These are phyloP conservation scores for Podochytrium sp. DNA, from an alignment of 192 early-diverging fungal species.

Conservation along the genomic window DNA sequence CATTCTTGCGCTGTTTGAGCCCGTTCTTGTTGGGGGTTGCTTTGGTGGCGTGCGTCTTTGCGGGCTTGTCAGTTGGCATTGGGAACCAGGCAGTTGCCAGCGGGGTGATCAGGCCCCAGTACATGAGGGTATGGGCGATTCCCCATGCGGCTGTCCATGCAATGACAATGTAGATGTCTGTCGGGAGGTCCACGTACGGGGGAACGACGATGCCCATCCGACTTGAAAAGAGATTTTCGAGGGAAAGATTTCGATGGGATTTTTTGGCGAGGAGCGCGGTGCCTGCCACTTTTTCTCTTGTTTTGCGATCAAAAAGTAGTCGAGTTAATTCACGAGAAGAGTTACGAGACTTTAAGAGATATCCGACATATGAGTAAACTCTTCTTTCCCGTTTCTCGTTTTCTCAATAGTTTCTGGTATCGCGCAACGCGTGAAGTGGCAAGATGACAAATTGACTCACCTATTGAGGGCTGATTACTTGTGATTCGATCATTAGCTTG, in stretches of 20 bases:
- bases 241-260: too few species aligned
- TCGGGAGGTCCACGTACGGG: constrained; percentile 20
- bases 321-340: too few species aligned
- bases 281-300: not conserved
- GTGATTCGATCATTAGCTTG: too few species aligned
- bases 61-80: not conserved
- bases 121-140: constrained; percentile 15
- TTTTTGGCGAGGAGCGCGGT: too few species aligned
- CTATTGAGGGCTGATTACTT: too few species aligned
- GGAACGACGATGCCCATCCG: not conserved
- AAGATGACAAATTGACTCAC: too few species aligned
- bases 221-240: not conserved
- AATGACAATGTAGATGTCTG: constrained; percentile 16
- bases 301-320: too few species aligned
- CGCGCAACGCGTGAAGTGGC: too few species aligned
- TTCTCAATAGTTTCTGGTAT: too few species aligned
- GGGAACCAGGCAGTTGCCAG: constrained; percentile 8
- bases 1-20: constrained; percentile 12
- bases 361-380: too few species aligned
- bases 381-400: too few species aligned
- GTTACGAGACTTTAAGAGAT: too few species aligned
- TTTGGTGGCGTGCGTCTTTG: not conserved
- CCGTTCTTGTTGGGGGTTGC: not conserved
- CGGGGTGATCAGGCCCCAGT: constrained; percentile 7
- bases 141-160: constrained; percentile 36